A percentile compares a stretch with the other conserved stretches of the same genome.
These are phyloP conservation scores for Venturia oleaginea DNA, from an alignment of 2,329 filamentous ascomycete genomes.

Conservation along the genomic window DNA sequence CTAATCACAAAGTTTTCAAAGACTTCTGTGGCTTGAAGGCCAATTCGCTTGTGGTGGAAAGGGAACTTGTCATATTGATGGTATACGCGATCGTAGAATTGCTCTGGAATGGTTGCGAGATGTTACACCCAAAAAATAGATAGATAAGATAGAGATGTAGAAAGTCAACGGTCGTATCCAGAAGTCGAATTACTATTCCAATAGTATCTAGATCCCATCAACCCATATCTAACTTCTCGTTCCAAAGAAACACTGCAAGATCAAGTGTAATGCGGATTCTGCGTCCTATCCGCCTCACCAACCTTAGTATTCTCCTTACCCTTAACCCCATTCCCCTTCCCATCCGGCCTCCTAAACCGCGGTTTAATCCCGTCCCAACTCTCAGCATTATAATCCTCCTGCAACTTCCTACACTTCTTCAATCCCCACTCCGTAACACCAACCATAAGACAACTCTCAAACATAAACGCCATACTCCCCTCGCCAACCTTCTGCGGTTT, in stretches of 20 bases:
- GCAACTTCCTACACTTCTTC: constrained; percentile 60
- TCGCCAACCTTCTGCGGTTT: constrained; percentile 49
- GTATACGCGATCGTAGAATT: no score
- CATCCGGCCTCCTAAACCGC: constrained; percentile 29
- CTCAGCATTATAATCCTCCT: constrained; percentile 67
- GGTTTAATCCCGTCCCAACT: constrained; percentile 58
- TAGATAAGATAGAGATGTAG: no score
- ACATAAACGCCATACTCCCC: constrained; percentile 56
- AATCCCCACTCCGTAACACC: constrained; percentile 61
- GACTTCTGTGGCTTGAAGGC: no score
- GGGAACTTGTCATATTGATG: no score
- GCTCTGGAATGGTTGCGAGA: no score
- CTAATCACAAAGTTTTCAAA: no score
- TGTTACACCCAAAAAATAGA: no score
- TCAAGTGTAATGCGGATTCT: constrained; percentile 3
- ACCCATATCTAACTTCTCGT: not conserved
- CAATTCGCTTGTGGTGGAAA: no score
- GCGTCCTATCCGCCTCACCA: not conserved
- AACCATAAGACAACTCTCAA: constrained; percentile 36
- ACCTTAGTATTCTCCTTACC: not conserved
- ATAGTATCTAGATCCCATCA: not conserved
- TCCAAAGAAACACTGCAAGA: not conserved
- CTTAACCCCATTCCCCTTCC: not conserved
- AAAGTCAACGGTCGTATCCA: no score
- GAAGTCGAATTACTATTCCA: no score